Evolutionary conservation across 176 grass and related monocot genomes (phyloP), one percentile per base, ranked within the genome.

Genomic region (Luzula sylvatica): DNA sequence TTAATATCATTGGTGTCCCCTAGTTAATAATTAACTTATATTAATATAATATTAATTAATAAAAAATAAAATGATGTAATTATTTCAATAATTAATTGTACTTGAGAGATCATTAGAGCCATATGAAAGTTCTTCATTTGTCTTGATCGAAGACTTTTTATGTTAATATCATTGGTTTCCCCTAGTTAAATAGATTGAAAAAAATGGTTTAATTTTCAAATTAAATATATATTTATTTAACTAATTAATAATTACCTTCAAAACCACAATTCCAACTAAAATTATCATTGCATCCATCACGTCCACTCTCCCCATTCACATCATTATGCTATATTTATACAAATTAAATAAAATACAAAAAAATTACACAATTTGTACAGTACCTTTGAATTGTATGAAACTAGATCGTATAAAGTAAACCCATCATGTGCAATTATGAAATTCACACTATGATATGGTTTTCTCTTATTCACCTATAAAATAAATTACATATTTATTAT

Each of bases 71-170:
- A 73, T 8, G 8, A 70, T 27, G 42, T 52, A 38, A 67, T 24
- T 27, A 7, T 47, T 45, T 2, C 7, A 35, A 20, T 69, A 46
- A 20, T 32, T 30, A 76, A 77, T 23, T 40, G 46, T 61, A 90
- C 92, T 78, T 98, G 92, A 77, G 85, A 98, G 59, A 82, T 90
- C 85, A 98, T 87, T 29, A 90, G 67, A 47, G 78, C 81, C 52
- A 98, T 41, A 53, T 98, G 92, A 42, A 98, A 90, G 52, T 98
- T 98, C 71, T 98, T 98, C 92, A 90, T 90, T 77, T 98, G 92
- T 29, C 81, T 88, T 17, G 65, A 80, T 56, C 92, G 78, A 44
- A 86, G 56, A 70, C 65, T 46, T 23, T 64, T 47, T 47, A 98
- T 63, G 67, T 66, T 83, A 67, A 42, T 26, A 90, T 90, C 92